Conservation (phyloP, 2,329 filamentous ascomycete genomes). For the Xylariaceae sp. region DNA sequence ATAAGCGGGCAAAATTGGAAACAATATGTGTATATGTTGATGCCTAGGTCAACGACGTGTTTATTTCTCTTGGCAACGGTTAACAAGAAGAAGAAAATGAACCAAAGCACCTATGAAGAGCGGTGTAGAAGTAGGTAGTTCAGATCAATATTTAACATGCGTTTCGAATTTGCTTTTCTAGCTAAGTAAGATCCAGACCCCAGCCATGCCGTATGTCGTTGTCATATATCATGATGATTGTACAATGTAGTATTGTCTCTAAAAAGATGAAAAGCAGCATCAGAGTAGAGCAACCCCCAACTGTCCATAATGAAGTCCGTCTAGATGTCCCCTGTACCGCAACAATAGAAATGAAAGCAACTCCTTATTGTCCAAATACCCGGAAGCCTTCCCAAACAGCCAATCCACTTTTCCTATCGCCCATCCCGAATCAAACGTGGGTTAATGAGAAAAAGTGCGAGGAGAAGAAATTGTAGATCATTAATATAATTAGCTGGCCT, state of each 20-base stretch:
- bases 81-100: no score
- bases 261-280: conserved; percentile 11
- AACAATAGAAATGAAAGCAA: conserved; percentile 8
- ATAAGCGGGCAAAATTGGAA: conserved; percentile 3
- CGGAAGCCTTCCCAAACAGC: conserved; percentile 1
- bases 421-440: conserved; percentile 1
- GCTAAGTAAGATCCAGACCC: conserved; percentile 9
- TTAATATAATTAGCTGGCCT: conserved; percentile 13
- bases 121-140: conserved; percentile 18
- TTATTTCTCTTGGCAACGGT: conserved; percentile 2
- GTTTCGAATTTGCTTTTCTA: conserved; percentile 18
- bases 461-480: conserved; percentile 6
- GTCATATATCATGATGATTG: conserved; percentile 21
- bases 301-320: conserved; percentile 1
- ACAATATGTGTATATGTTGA: conserved; percentile 6
- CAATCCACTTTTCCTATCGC: conserved; percentile 1
- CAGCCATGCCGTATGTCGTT: conserved; percentile 8
- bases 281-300: background rate
- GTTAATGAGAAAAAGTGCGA: no score
- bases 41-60: conserved; percentile 8
- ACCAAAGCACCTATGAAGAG: conserved; percentile 9
- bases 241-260: conserved; percentile 17
- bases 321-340: conserved; percentile 15
- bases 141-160: conserved; percentile 7
- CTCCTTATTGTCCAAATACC: conserved; percentile 8